Conservation (phyloP, 345 rosid species). For the Sisymbrium altissimum region DNA sequence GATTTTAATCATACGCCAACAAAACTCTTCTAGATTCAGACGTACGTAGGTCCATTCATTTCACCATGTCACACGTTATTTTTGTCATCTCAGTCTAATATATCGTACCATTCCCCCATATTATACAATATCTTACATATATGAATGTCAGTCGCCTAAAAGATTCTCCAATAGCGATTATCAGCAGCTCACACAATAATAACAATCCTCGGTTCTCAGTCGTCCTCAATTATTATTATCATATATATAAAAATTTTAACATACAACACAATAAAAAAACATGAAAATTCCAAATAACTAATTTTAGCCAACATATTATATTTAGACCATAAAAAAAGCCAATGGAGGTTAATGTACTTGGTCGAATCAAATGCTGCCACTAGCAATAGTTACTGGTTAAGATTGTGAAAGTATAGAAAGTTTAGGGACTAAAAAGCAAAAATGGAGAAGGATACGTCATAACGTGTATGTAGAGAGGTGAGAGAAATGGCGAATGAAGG, state of each 20-base stretch:
- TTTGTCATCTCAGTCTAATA: neutral
- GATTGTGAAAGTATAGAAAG: neutral
- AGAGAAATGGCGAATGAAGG: neutral
- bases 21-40: conserved; percentile 18
- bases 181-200: neutral
- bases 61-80: conserved; percentile 28
- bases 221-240: neutral
- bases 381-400: neutral
- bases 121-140: neutral
- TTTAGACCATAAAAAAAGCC: too few species aligned
- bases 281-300: neutral
- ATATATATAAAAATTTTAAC: neutral
- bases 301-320: neutral
- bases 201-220: neutral
- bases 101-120: neutral
- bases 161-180: neutral
- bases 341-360: too few species aligned
- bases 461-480: neutral
- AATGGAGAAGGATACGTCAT: neutral
- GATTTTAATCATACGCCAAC: conserved; percentile 14
- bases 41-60: conserved; percentile 18
- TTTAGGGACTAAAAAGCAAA: neutral
- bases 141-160: conserved; percentile 1
- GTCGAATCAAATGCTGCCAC: neutral
- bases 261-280: neutral